Base-by-base conservation (phyloP, 2,329 filamentous ascomycete genomes). In the Aspergillus uvarum region DNA sequence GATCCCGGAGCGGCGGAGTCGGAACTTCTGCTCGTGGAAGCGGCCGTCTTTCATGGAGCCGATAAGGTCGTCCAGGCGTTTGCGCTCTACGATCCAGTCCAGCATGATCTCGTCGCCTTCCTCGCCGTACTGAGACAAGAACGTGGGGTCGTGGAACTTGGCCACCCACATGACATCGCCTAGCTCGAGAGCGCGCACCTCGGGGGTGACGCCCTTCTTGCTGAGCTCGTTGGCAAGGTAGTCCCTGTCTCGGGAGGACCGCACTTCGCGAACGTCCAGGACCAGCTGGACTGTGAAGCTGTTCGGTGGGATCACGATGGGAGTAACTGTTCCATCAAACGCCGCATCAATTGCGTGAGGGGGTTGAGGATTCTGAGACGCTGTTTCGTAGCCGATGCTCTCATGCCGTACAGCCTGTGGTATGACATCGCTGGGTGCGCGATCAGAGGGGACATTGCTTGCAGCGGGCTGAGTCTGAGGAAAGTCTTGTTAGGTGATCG, bases 21-120 rank as follows among this genome's bases (percentile, higher is more conserved):
- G 87, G 70, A 92, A 94, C 71, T 95, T 94, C 71, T 95, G 91
- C 72, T 95, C 91, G 66, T 89, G 88, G 67, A 92, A 94, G 2
- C 91, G 86, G 1, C 90, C 89, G 63, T 94, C 91, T 73, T 90
- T 92, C 76, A 95, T 91, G 63, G 89, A 92, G 54, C 83, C 80
- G n/a, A 94, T 83, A 51, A 95, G 78, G 72, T 95, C 91, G 69
- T 94, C 90, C 0, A 93, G 82, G 8, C 91, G 83, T 72, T 95
- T 95, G 62, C 91, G 83, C 76, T 95, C 91, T 1, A 92, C 84
- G 49, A 95, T 90, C 82, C 88, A 91, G 73, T 94, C 90, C 4
- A 95, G 80, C 51, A 92, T 85, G 12, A 94, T 76, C 72, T 93
- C 90, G 16, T 88, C 86, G 14, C 75, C 74, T 71, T 79, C 78